Base-by-base conservation (phyloP, 2,329 filamentous ascomycete species). In the Hortaea sp. region DNA sequence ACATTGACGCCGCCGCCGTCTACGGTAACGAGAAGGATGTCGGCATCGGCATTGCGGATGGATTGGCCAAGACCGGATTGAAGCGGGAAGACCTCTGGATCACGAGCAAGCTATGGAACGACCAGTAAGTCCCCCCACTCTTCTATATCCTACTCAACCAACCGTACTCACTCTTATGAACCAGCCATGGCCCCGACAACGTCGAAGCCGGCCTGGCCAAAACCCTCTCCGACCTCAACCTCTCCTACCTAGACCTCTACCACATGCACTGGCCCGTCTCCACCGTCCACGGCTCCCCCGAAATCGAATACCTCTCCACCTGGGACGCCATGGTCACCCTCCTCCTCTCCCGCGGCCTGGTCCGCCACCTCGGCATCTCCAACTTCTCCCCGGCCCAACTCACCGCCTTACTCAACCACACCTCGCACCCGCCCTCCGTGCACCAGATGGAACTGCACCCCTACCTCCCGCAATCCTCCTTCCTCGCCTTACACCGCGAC, bases 361-460 rank as follows among this genome's bases (percentile, higher is more conserved):
- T 78, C 42, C 75, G 72, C 53, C 79, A 81, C 46, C 88, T 92
- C 55, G 86, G 86, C 43, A 81, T 92, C 10, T 86, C 82, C 58
- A 92, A 90, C 69, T 90, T 84, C 66, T 69, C 69, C 44, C 72
- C 74, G n/a, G 57, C 60, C 9, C 69, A 74, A 34, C 62, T 78
- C 10, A 63, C 75, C 52, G 58, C 66, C 46, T 66, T 78, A 46
- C 55, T 72, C 52, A 72, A 74, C 60, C 78, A 79, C 5, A 80
- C 81, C 43, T 76, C 74, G 55, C 63, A 84, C 49, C 61, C 70
- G 3, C 86, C 86, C 0, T 80, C 77, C 5, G 76, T 85, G 51
- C 89, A 90, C 69, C 85, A 92, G 72, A 84, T 90, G 59, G 51
- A 53, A 39, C 81, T 78, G 59, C 84, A 92, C 65, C 84, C 85